Conservation (phyloP, 139 green algal species). For the Chara braunii region DNA sequence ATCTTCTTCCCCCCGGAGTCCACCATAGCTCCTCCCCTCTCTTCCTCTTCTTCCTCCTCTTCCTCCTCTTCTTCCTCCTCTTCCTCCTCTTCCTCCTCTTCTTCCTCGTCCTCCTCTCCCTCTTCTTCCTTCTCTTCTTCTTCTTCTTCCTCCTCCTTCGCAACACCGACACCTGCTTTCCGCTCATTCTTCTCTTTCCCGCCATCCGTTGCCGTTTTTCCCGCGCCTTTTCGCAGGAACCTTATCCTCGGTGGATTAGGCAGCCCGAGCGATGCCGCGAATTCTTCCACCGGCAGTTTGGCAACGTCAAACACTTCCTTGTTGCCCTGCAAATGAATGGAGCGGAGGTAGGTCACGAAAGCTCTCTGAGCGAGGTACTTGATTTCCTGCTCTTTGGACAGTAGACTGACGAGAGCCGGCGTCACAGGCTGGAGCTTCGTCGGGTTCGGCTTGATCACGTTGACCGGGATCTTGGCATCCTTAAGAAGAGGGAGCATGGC, state of each 20-base stretch:
- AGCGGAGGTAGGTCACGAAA: conserved; percentile 77
- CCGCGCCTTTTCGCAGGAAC: conserved; percentile 56
- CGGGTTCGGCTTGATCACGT: conserved; percentile 55
- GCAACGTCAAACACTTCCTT: conserved; percentile 72
- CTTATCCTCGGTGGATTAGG: conserved; percentile 67
- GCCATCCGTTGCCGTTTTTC: neutral
- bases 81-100: neutral
- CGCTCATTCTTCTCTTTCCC: neutral
- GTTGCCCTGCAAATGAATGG: conserved; percentile 69
- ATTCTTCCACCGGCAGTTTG: conserved; percentile 62
- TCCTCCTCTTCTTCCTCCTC: conserved; percentile 12
- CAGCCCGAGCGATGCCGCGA: conserved; percentile 69
- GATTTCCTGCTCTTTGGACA: conserved; percentile 60
- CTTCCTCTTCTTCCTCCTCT: neutral
- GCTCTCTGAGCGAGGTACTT: conserved; percentile 78
- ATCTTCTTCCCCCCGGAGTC: neutral
- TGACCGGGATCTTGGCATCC: conserved; percentile 65
- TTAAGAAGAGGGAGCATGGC: conserved; percentile 48
- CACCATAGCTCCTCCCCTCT: neutral
- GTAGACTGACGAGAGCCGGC: conserved; percentile 41
- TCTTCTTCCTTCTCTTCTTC: neutral
- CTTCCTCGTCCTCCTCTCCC: neutral
- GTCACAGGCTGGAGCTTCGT: conserved; percentile 62
- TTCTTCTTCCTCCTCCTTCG: neutral
- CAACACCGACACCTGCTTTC: neutral